Conservation (phyloP, 345 rosid species). For the Rhizophora mangle region DNA sequence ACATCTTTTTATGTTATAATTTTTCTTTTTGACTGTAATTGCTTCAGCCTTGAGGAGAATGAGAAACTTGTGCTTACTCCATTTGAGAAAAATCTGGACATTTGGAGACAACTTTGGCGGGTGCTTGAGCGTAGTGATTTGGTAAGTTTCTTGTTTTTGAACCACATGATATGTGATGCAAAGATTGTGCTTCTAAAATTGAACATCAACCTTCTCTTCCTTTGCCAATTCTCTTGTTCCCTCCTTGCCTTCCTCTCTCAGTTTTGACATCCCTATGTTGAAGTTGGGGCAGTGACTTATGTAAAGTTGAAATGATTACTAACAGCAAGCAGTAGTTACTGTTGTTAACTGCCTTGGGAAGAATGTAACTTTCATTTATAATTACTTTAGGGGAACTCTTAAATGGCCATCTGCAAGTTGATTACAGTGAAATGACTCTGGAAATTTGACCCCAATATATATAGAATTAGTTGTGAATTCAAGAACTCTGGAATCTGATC, state of each 20-base stretch:
- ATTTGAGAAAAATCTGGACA: constrained; percentile 94
- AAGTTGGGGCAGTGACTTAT: neutral
- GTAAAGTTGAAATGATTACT: no score
- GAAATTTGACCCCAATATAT: no score
- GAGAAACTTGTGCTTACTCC: constrained; percentile 91
- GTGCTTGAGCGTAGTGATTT: constrained; percentile 95
- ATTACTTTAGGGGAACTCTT: no score
- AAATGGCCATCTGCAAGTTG: no score
- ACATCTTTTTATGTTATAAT: neutral
- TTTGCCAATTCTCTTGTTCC: neutral
- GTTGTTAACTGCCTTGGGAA: no score
- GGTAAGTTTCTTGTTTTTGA: constrained; percentile 40
- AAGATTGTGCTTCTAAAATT: constrained; percentile 1
- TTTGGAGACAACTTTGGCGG: constrained; percentile 99
- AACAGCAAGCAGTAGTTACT: no score
- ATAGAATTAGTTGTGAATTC: no score
- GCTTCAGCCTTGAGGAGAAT: constrained; percentile 85
- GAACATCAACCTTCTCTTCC: neutral
- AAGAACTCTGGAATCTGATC: no score
- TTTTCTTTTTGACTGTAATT: constrained; percentile 13
- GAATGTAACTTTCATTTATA: no score
- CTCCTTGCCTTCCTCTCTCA: neutral
- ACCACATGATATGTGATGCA: neutral
- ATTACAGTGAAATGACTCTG: no score
- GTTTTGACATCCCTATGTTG: neutral